Base-by-base conservation (phyloP, 495 filamentous ascomycete species). In the Penicillium silybi region DNA sequence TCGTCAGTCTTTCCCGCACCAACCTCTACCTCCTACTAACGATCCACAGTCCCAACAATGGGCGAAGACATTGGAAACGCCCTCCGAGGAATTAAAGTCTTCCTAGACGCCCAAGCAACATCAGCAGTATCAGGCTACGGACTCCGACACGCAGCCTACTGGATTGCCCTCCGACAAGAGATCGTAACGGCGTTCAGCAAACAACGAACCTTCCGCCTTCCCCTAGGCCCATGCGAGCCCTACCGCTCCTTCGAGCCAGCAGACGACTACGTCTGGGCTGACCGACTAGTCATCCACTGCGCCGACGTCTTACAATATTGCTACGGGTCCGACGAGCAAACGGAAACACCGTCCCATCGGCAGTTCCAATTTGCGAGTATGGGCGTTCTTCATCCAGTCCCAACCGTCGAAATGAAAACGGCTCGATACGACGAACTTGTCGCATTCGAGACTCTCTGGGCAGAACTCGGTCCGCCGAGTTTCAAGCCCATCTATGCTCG, bases 161-260 rank as follows among this genome's bases (percentile, higher is more conserved):
- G 66, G 50, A 59, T 72, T 19, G 71, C 56, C 2, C 53, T 67
- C 19, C 58, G 69, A n/a, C 71, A 72, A 58, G 68, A 71, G 38
- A 56, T 72, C 16, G 58, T 66, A 44, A 68, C 66, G 25, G 53
- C 66, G 1, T 70, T 72, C 44, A 62, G 62, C 18, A 69, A 65
- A 51, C 67, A 69, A 52, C 61, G 64, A 13, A 49, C 64, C 5
- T 54, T 73, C 34, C 45, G 50, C 2, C 48, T 63, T 9, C 54
- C 62, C n/a, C 41, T 69, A n/a, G 46, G 41, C 5, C 46, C 54
- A 2, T 64, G 52, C 29, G 47, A 66, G 7, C 52, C 46, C 6
- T 62, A 64, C 38, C 60, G 61, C 18, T 62, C 63, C 15, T 53
- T 70, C 6, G 58, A 61, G 9, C 61, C 59, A 0, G 57, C 65